Evolutionary conservation across 768 basidiomycete species (phyloP), one percentile per base, ranked within the genome.

Genomic region (Agaricus blazei): DNA sequence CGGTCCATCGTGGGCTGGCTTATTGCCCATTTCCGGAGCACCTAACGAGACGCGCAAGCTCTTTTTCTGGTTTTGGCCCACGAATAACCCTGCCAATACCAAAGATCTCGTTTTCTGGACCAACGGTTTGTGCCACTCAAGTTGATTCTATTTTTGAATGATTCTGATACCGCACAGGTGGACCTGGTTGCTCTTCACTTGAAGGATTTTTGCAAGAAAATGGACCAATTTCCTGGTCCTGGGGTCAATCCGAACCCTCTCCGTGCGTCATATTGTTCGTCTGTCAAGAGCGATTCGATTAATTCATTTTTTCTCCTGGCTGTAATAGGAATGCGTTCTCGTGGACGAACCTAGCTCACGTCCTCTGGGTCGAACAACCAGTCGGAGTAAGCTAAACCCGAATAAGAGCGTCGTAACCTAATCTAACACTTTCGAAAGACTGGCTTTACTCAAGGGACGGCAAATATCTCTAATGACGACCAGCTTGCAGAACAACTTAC

Each of bases 41-140:
- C 42, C 73, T 11, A 73, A 85, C 48, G 88, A 90, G 68, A 86
- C 86, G 3, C 77, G 87, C 43, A 76, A 89, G 84, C 77, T 89
- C 14, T 90, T 85, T 72, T 90, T 90, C 71, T 90, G 88, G 88
- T 85, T 88, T 69, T 90, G 88, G 74, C 88, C 88, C 51, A 85
- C 88, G 1, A 86, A 85, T 5, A 84, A 85, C 1, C 71, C 82
- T 59, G 88, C 87, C 24, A 86, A 82, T 60, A 64, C 79, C 3
- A 85, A 90, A 61, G 87, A 90, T 62, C 64, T 90, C 45, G 84
- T 90, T 29, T 87, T 89, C 67, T 90, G 88, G 87, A 85, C 72
- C 3, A 77, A 75, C 52, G 67, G 70, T 72, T 48, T 46, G 54
- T 12, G 24, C 38, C 75, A 34, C 34, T 11, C 34, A 81, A 26